Percentiles rank a stretch among this genome's conserved stretches.
These are phyloP conservation scores for Mucor racemosus DNA, from an alignment of 371 early-diverging fungal species.

Conservation along the genomic window DNA sequence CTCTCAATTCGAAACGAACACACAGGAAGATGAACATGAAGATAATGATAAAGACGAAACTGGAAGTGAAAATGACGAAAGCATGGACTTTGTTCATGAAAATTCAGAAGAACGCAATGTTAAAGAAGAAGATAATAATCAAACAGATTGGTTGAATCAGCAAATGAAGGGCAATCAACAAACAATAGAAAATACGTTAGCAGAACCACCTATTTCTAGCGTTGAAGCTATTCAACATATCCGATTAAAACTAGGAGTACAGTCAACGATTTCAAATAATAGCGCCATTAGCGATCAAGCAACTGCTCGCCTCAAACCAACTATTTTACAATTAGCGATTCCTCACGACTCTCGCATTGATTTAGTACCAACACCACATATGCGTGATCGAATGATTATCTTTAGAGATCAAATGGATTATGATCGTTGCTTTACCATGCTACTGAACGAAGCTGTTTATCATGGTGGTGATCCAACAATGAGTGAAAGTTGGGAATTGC, in stretches of 20 bases:
- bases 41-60: neutral
- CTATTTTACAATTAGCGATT: slow-evolving; percentile 49
- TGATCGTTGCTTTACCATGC: slow-evolving; percentile 58
- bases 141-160: neutral
- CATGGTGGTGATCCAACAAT: slow-evolving; percentile 66
- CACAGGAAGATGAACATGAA: neutral
- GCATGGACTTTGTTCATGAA: neutral
- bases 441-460: slow-evolving; percentile 55
- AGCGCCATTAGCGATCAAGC: slow-evolving; percentile 22
- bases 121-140: neutral
- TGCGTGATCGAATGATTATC: slow-evolving; percentile 66
- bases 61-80: neutral
- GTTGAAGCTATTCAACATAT: slow-evolving; percentile 50
- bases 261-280: slow-evolving; percentile 32
- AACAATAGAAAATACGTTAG: neutral
- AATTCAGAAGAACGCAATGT: neutral
- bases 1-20: too few relatives aligned
- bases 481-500: slow-evolving; percentile 61
- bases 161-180: neutral
- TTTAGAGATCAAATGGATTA: slow-evolving; percentile 61
- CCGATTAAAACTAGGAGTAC: slow-evolving; percentile 45
- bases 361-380: slow-evolving; percentile 59
- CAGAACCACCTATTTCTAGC: slow-evolving; percentile 26
- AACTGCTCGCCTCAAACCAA: slow-evolving; percentile 39
- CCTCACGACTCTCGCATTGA: slow-evolving; percentile 68